A percentile compares a stretch with the other conserved stretches of the same genome.
Evolutionary conservation across 208 protist species (phyloP).

Genomic region (Herpetomonas tarakana): DNA sequence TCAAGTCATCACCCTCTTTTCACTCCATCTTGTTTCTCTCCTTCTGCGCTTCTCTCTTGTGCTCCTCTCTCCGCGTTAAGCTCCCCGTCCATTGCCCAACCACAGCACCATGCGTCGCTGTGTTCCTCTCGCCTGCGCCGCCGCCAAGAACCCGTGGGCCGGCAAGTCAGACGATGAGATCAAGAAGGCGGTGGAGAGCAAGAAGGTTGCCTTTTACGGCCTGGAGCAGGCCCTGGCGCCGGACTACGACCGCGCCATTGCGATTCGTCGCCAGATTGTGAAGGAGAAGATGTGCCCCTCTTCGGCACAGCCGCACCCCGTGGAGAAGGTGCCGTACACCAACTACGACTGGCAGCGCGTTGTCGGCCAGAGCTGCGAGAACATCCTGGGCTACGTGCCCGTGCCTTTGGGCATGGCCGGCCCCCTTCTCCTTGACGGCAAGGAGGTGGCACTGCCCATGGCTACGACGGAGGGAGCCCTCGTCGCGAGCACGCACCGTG

Average conservation of each 20-base stretch:
- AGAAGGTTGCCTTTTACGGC: slow-evolving; percentile 83
- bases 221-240: slow-evolving; percentile 82
- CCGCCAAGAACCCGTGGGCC: slow-evolving; percentile 42
- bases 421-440: slow-evolving; percentile 93
- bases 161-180: slow-evolving; percentile 67
- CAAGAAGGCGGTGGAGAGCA: slow-evolving; percentile 55
- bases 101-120: slow-evolving; percentile 27
- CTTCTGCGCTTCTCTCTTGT: no score
- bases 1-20: no score
- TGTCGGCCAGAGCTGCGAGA: slow-evolving; percentile 95
- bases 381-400: slow-evolving; percentile 96
- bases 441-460: slow-evolving; percentile 92
- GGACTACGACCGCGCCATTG: slow-evolving; percentile 87
- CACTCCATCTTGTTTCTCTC: no score
- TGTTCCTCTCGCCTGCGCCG: slow-evolving; percentile 17
- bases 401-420: slow-evolving; percentile 95
- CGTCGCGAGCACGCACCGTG: slow-evolving; percentile 95
- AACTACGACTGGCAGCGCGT: slow-evolving; percentile 89
- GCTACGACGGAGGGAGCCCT: slow-evolving; percentile 98
- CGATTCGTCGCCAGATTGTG: slow-evolving; percentile 79
- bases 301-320: slow-evolving; percentile 18
- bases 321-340: slow-evolving; percentile 84
- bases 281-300: slow-evolving; percentile 39
- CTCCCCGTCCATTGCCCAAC: no score
- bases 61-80: no score